Base-by-base conservation (phyloP, 805 yeast genomes). In the Pachysolen tannophilus region DNA sequence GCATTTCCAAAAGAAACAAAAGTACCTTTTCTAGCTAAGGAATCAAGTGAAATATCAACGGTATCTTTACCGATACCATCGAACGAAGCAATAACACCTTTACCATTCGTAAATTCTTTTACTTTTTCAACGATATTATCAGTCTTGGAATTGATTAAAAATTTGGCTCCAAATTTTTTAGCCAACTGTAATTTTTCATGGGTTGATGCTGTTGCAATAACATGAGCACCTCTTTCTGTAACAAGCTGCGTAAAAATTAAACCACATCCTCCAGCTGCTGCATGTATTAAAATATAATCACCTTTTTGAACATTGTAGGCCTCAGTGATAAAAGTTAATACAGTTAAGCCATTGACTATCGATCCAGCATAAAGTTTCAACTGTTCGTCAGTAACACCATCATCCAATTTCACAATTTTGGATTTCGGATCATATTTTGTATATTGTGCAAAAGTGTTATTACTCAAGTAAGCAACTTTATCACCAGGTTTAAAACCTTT, bases 191-290 rank as follows among this genome's bases (percentile, higher is more conserved):
- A 67, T 58, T 88, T 88, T 38, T 71, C 94, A 19, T 68, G 73
- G 9, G 84, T 66, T 2, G 96, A 85, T 5, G 94, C 92, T 26
- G 82, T 66, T 3, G 94, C 96, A 58, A 88, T 86, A 30, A 78
- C 87, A 43, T 73, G 78, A 4, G 87, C 96, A 15, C 95, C 94
- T 32, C 61, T 65, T 17, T 58, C 49, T 20, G 65, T 55, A 33
- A 81, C 57, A 56, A 87, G 60, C 55, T 87, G 95, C 33, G 67
- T 63, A 35, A 86, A 60, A 14, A 84, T 45, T 34, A 73, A 67
- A 5, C 97, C 97, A 33, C 84, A 90, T 38, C 97, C 96, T 30
- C 97, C 97, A 3, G 97, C 96, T 6, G 95, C 95, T 4, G 97
- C 97, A 63, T 87, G 85, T 18, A 85, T 78, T 31, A 88, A 65